Evolutionary conservation across 331 rosid genomes (phyloP).

Genomic region (Rosa hybrid): DNA sequence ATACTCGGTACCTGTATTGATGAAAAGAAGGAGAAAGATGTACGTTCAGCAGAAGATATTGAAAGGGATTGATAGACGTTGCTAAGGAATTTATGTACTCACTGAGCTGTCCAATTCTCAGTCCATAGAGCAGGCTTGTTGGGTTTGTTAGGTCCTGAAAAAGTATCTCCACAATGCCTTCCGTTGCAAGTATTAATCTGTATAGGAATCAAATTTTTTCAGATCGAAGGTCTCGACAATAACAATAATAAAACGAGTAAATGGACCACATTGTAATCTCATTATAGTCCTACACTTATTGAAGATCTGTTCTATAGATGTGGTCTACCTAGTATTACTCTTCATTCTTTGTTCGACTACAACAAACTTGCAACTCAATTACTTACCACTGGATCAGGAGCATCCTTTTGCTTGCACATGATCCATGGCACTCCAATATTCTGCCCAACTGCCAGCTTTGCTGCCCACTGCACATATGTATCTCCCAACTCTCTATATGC

Average conservation of each 20-base stretch:
- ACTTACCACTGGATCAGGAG: slow-evolving; percentile 91
- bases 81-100: slow-evolving; percentile 32
- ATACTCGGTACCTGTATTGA: slow-evolving; percentile 65
- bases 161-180: slow-evolving; percentile 95
- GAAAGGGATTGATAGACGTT: neutral
- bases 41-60: slow-evolving; percentile 1
- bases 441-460: slow-evolving; percentile 54
- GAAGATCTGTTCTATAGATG: neutral
- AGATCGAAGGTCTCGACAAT: neutral
- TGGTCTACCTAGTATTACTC: neutral
- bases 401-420: slow-evolving; percentile 95
- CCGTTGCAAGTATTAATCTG: slow-evolving; percentile 96
- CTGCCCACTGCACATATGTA: slow-evolving; percentile 88
- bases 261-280: neutral
- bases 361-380: slow-evolving; percentile 1
- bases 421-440: slow-evolving; percentile 78
- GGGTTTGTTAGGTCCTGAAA: slow-evolving; percentile 83
- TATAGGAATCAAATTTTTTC: neutral
- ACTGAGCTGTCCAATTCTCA: slow-evolving; percentile 99
- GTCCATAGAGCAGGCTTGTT: slow-evolving; percentile 86
- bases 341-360: neutral
- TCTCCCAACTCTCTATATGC: slow-evolving; percentile 59
- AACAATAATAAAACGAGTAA: neutral
- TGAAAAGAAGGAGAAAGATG: slow-evolving; percentile 22
- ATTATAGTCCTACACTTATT: neutral